phyloP scores from a whole-genome alignment of 305 asterid genomes.

The Solanum hybrid region DNA sequence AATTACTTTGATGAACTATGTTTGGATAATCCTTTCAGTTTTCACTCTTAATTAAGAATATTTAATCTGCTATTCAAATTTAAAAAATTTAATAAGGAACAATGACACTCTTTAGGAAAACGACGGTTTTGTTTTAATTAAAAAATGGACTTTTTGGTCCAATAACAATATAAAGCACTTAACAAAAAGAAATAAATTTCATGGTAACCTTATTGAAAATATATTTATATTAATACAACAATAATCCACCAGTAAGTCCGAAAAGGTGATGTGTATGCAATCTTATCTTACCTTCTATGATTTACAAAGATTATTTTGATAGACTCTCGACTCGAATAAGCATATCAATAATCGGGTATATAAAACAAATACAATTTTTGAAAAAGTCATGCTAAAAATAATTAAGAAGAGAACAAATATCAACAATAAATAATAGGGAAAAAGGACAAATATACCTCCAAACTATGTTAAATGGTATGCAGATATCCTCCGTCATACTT shows the following conservation, averaged over 20 bases:
- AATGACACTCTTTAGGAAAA: not conserved
- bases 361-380: not conserved
- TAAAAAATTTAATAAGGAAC: not conserved
- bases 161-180: not conserved
- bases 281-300: not conserved
- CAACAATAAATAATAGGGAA: too few relatives aligned
- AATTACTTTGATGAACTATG: not conserved
- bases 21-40: not conserved
- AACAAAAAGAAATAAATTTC: not conserved
- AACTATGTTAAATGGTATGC: too few relatives aligned
- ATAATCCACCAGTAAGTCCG: not conserved
- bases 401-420: too few relatives aligned
- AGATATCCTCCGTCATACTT: too few relatives aligned
- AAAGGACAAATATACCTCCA: too few relatives aligned
- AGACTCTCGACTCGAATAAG: not conserved
- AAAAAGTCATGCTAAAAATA: not conserved
- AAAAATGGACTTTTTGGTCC: not conserved
- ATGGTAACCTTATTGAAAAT: not conserved
- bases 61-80: not conserved
- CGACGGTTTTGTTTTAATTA: not conserved
- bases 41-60: not conserved
- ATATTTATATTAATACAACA: not conserved
- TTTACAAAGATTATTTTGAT: not conserved
- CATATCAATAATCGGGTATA: not conserved
- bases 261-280: not conserved